Evolutionary conservation across 176 grass and related monocot genomes (phyloP), one percentile per base, ranked within the genome.

Genomic region (Zoysia pacifica): DNA sequence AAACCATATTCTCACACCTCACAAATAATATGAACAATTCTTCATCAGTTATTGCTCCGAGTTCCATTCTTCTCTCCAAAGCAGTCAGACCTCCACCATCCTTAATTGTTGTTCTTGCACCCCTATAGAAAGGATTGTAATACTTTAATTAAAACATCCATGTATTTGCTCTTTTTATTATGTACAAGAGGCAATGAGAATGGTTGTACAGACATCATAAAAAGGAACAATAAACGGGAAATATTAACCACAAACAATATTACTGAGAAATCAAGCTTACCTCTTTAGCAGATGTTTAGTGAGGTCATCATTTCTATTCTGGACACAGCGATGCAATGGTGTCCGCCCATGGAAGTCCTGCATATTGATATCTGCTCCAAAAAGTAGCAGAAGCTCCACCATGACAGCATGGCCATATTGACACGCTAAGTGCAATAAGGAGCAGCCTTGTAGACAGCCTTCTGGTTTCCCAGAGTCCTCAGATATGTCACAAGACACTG

Each of bases 51-150:
- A 97, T 97, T 83, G 94, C 94, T 84, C 94, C 94, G 54, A 94
- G 91, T 65, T 97, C 94, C 94, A 97, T 97, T 89, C 91, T 86
- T 82, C 94, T 94, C 85, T 97, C 94, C 48, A 97, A 83, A 78
- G 94, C 89, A 82, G 94, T 97, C 67, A 97, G 49, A 13, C 88
- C 90, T 36, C 91, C 91, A 7, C 85, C 91, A 87, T 97, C 94
- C 83, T 87, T 94, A 62, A 90, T 90, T 77, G 94, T 86, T 74
- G 87, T 91, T 80, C 84, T 89, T 50, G 89, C 89, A 86, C 94
- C 89, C 87, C 94, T 94, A 69, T 59, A 51, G n/a, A 79, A 67
- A 79, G 28, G 46, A 77, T 39, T 13, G 8, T 62, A n/a, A 12
- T 48, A 48, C n/a, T 48, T 72, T 51, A 43, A 39, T 48, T 40